Percentiles rank a stretch among this genome's conserved stretches.
phyloP scores from a whole-genome alignment of 2,329 filamentous ascomycete species.

The Bipolaris oryzae region DNA sequence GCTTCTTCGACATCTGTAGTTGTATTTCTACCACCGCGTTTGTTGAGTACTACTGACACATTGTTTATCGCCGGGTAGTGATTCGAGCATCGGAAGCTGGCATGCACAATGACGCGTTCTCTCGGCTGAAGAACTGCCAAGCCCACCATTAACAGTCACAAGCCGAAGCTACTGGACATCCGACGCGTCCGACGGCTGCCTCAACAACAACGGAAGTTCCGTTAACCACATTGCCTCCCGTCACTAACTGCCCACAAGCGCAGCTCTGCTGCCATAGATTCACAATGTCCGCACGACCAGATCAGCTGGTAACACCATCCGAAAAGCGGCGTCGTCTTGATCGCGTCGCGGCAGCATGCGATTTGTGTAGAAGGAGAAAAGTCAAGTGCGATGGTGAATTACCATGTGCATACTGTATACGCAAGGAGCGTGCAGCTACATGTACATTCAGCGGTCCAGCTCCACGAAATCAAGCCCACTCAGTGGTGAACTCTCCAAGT shows the following conservation, averaged over 20 bases:
- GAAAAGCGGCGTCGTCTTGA: slow-evolving; percentile 35
- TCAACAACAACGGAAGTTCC: slow-evolving; percentile 6
- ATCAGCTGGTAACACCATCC: slow-evolving; percentile 9
- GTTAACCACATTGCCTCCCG: neutral
- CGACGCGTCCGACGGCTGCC: slow-evolving; percentile 3
- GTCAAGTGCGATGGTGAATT: slow-evolving; percentile 60
- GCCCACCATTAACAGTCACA: slow-evolving; percentile 1
- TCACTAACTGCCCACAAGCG: neutral
- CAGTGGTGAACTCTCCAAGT: slow-evolving; percentile 36
- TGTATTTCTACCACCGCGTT: no score
- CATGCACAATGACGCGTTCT: neutral
- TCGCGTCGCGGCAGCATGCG: slow-evolving; percentile 38
- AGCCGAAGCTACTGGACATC: slow-evolving; percentile 2
- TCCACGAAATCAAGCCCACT: slow-evolving; percentile 43
- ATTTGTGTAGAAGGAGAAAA: slow-evolving; percentile 41
- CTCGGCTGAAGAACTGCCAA: slow-evolving; percentile 6
- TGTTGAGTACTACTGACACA: no score
- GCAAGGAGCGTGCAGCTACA: slow-evolving; percentile 50
- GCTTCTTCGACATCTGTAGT: no score
- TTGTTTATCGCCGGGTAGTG: no score
- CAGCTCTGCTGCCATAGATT: neutral
- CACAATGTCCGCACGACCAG: slow-evolving; percentile 4
- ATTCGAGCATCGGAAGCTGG: no score
- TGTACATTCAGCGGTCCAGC: slow-evolving; percentile 50
- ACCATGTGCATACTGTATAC: slow-evolving; percentile 58